A percentile compares a stretch with the other conserved stretches of the same genome.
Evolutionary conservation across 352 stramenopile genomes (phyloP).

Genomic region (Saprolegnia parasitica): DNA sequence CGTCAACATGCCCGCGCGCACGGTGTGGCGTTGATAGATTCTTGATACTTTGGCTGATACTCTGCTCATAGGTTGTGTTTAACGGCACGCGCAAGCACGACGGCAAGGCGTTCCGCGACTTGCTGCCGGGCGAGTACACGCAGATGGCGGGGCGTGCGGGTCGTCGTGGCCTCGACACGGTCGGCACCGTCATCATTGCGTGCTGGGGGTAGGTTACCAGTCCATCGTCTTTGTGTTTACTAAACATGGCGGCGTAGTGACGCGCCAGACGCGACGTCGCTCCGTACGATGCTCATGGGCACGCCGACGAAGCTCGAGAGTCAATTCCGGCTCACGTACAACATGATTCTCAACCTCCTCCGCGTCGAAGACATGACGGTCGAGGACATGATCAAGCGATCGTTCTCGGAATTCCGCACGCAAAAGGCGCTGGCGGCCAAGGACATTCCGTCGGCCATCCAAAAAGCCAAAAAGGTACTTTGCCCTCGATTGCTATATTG

Average conservation of each 20-base stretch:
- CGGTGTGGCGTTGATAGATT: constrained; percentile 37
- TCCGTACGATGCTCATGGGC: constrained; percentile 94
- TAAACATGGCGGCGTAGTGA: constrained; percentile 32
- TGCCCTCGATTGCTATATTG: too few species aligned
- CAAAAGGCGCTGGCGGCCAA: constrained; percentile 71
- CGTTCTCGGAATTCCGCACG: constrained; percentile 95
- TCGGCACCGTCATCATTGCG: constrained; percentile 96
- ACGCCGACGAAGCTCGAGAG: constrained; percentile 92
- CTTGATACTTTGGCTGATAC: background rate
- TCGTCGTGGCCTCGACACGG: constrained; percentile 95
- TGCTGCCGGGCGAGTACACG: constrained; percentile 94
- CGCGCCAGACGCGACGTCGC: constrained; percentile 41
- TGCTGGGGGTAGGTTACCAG: constrained; percentile 91
- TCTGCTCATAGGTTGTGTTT: constrained; percentile 83
- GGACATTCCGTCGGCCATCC: constrained; percentile 67
- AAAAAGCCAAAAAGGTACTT: constrained; percentile 48
- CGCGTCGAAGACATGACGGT: constrained; percentile 95
- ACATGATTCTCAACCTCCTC: constrained; percentile 99
- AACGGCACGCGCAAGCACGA: constrained; percentile 96
- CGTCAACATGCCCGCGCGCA: constrained; percentile 99
- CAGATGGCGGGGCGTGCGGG: constrained; percentile 96
- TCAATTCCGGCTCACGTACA: constrained; percentile 99
- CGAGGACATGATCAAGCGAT: constrained; percentile 97
- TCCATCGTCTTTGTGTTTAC: constrained; percentile 62
- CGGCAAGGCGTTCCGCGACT: constrained; percentile 93